Conservation (phyloP, 2,329 filamentous ascomycete genomes). For the Colletotrichum kahawae region DNA sequence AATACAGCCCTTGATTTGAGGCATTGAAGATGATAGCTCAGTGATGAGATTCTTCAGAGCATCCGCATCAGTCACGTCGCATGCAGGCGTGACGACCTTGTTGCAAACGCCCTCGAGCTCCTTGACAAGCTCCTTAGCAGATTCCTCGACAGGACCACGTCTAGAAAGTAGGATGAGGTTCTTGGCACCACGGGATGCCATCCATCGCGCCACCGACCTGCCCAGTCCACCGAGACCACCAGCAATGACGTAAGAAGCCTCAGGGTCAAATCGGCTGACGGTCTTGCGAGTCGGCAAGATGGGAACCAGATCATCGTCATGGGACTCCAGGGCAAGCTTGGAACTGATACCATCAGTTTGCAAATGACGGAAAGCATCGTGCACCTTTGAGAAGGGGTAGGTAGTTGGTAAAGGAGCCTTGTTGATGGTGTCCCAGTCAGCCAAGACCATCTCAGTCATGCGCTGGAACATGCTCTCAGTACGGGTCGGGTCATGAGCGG, state of each 20-base stretch:
- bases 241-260: conserved; percentile 13
- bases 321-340: conserved; percentile 1
- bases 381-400: neutral
- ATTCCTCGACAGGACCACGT: conserved; percentile 25
- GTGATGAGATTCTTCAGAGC: neutral
- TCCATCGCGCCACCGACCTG: conserved; percentile 26
- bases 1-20: conserved; percentile 17
- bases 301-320: neutral
- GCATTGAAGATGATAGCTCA: neutral
- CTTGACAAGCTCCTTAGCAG: conserved; percentile 22
- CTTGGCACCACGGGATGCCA: conserved; percentile 29
- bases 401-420: neutral
- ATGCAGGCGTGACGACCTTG: conserved; percentile 15
- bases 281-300: neutral
- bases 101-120: conserved; percentile 14
- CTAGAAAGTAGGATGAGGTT: conserved; percentile 34
- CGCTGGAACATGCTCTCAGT: neutral
- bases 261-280: neutral
- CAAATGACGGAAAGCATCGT: conserved; percentile 25
- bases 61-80: conserved; percentile 21
- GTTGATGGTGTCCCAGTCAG: conserved; percentile 34
- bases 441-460: conserved; percentile 33
- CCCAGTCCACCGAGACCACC: conserved; percentile 31
- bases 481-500: neutral
- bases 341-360: neutral